Base-by-base conservation (phyloP, 2,329 filamentous ascomycete genomes). In the Bertia moriformis region DNA sequence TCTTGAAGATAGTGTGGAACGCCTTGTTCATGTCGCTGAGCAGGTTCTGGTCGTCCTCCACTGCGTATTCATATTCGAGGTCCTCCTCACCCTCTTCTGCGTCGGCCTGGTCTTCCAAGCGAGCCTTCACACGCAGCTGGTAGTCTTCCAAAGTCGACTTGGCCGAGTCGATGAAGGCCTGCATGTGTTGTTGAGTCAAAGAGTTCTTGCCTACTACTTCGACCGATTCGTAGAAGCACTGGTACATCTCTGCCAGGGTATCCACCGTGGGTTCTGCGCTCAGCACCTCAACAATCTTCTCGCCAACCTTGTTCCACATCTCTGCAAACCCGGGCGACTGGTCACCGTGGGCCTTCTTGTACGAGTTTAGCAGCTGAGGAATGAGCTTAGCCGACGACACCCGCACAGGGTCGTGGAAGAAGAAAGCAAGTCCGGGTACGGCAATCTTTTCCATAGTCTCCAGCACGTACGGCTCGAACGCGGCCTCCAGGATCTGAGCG, bases 11-110 rank as follows among this genome's bases (percentile, higher is more conserved):
- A 43, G 87, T 89, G 61, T 98, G 91, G 72, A 93, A 98, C 1
- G 91, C 89, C 68, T 98, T 98, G 74, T 98, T 98, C 91, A 98
- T 98, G 54, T 98, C 91, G 2, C 88, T 94, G 33, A 98, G 71
- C 14, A 98, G 70, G 17, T 87, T 94, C 61, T 96, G 89, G 55
- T 98, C 91, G 49, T 98, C 91, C 58, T 98, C 91, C 37, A 98
- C 88, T 12, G 89, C 91, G 35, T 80, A 74, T 39, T 95, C 89
- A 49, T 95, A 83, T 14, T 80, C 80, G 43, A 91, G 80, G 51
- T 95, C 88, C 46, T 95, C 89, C 14, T 81, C 88, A 39, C 93
- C 87, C 2, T 78, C 76, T 17, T 89, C 83, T 12, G 61, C 63
- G 7, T 67, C 70, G 37, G 76, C 81, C 49, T 79, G 78, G 37